Base-by-base conservation (phyloP, 768 basidiomycete species). In the Lentinula detonsa region DNA sequence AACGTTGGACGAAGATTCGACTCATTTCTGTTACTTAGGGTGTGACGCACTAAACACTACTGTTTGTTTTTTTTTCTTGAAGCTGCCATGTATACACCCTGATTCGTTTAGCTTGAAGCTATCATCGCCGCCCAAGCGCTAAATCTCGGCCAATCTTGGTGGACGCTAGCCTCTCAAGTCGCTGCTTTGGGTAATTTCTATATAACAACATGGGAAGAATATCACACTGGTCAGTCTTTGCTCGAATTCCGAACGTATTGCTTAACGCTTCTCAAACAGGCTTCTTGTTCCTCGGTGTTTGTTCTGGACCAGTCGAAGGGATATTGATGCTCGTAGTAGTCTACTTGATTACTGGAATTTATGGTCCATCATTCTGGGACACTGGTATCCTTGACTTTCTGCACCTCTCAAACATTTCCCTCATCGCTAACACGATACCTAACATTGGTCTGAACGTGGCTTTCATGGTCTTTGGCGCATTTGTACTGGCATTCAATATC, bases 1-100 rank as follows among this genome's bases (percentile, higher is more conserved):
- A 3, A 7, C 45, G 6, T 33, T 13, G 39, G 58, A 16, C 31
- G 16, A 34, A 39, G 8, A 16, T 4, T 61, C 43, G 52, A 2
- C 35, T 49, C 46, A 40, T 55, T 57, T 48, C 33, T 54, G 46
- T 34, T 13, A 49, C 50, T 5, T 49, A 92, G 90, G 91, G 4
- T 95, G 91, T 68, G 94, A 96, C 70, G 95, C 95, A 0, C 79
- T 99, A 65, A 98, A 98, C 69, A 98, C 96, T 0, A 96, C 93
- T 52, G 94, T 95, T 67, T 40, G 21, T 53, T 5, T 58, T 52
- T 21, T 35, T 13, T 9, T 35, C 55, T 18, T 60, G 23, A 46
- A 16, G 57, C 8, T 21, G 33, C 13, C 11, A 23, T 33, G 39
- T 52, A 16, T 34, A 53, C 37, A 62, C 40, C 15, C 39, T 55